Evolutionary conservation across 1,284 basidiomycete species (phyloP).

Genomic region (Anthracocystis setariae): DNA sequence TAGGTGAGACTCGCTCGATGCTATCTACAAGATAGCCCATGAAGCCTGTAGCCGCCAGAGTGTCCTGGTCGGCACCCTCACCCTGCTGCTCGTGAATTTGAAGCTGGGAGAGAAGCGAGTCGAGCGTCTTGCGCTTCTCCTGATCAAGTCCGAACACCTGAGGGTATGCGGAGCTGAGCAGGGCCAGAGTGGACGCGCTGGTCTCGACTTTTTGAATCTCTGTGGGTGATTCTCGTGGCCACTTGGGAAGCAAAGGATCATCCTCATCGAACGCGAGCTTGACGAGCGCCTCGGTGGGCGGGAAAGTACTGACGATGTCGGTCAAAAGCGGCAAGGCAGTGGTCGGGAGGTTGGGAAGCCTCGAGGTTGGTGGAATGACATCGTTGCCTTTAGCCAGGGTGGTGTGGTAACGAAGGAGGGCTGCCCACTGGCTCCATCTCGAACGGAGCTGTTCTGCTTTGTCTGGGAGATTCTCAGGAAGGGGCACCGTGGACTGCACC

Average conservation of each 20-base stretch:
- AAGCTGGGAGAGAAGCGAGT: constrained; percentile 57
- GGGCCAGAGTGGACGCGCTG: constrained; percentile 49
- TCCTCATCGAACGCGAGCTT: constrained; percentile 32
- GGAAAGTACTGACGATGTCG: constrained; percentile 58
- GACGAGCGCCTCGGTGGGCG: constrained; percentile 38
- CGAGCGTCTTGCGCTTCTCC: constrained; percentile 51
- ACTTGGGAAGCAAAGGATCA: constrained; percentile 36
- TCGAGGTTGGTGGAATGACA: constrained; percentile 56
- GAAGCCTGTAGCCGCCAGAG: constrained; percentile 52
- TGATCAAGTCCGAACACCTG: constrained; percentile 54
- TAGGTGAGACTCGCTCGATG: constrained; percentile 41
- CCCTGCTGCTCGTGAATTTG: constrained; percentile 57
- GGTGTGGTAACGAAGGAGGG: constrained; percentile 57
- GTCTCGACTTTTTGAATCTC: constrained; percentile 26
- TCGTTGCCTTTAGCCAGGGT: constrained; percentile 54
- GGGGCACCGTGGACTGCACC: constrained; percentile 42
- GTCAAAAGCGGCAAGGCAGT: constrained; percentile 60
- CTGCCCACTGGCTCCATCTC: constrained; percentile 55
- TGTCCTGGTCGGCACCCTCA: constrained; percentile 23
- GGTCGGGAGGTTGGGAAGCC: constrained; percentile 61
- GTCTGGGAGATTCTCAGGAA: constrained; percentile 27
- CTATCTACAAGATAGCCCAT: constrained; percentile 55
- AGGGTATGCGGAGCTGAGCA: constrained; percentile 64
- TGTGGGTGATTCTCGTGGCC: constrained; percentile 24
- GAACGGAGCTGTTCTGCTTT: constrained; percentile 44